Evolutionary conservation across 177 flowering plant genomes (phyloP).

Genomic region (Telopea speciosissima): DNA sequence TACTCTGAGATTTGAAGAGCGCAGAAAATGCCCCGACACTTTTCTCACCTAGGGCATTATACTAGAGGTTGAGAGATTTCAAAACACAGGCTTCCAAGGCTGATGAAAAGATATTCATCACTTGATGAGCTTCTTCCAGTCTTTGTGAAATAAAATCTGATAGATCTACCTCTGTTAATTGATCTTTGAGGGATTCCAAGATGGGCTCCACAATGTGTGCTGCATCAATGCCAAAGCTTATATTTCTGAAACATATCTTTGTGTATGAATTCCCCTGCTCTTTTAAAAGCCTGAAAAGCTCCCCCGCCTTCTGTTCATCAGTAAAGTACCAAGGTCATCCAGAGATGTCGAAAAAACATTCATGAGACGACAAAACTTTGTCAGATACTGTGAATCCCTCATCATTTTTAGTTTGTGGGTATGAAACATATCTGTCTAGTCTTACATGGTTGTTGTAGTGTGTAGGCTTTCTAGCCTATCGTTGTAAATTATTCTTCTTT

Average conservation of each 20-base stretch:
- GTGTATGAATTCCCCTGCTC: constrained; percentile 54
- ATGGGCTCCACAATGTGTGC: constrained; percentile 74
- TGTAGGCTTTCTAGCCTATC: no score
- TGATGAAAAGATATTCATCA: constrained; percentile 64
- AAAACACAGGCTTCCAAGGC: constrained; percentile 66
- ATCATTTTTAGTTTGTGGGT: constrained; percentile 22
- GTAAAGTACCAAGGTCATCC: constrained; percentile 62
- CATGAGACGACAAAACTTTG: constrained; percentile 13
- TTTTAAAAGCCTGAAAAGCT: constrained; percentile 54
- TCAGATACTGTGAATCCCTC: constrained; percentile 17
- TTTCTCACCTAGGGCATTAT: constrained; percentile 91
- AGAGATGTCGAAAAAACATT: constrained; percentile 73
- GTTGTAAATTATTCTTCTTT: no score
- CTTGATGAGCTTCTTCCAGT: constrained; percentile 86
- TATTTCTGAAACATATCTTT: constrained; percentile 84
- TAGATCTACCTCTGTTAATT: constrained; percentile 74
- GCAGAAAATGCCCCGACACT: constrained; percentile 83
- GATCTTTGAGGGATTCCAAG: constrained; percentile 53
- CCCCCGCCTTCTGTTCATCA: constrained; percentile 71
- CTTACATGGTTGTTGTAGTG: no score
- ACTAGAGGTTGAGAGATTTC: constrained; percentile 63
- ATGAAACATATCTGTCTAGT: no score
- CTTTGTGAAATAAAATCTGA: constrained; percentile 91
- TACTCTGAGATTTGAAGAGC: constrained; percentile 65
- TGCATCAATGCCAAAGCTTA: constrained; percentile 79